phyloP scores from a whole-genome alignment of 805 yeast genomes.

The Citeromyces matritensis region DNA sequence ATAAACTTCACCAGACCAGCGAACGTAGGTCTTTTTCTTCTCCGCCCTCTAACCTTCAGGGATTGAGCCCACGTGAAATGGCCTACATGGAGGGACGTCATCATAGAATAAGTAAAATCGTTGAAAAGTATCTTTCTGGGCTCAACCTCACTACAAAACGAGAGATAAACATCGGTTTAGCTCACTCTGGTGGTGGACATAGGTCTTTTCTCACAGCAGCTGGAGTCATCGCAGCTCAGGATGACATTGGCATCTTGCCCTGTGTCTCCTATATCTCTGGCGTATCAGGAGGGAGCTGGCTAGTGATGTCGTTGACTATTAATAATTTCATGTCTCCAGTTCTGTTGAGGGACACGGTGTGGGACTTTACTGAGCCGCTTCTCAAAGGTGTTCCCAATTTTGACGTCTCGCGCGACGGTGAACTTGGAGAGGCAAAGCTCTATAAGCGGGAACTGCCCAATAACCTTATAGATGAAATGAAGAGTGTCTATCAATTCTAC shows the following conservation, averaged over 20 bases:
- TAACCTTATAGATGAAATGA: neutral
- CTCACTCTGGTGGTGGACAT: slow-evolving; percentile 38
- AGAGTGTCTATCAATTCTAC: slow-evolving; percentile 27
- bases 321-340: slow-evolving; percentile 20
- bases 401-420: slow-evolving; percentile 12
- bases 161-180: slow-evolving; percentile 7
- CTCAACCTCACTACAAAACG: neutral
- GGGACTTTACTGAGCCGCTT: slow-evolving; percentile 31
- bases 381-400: slow-evolving; percentile 44
- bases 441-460: neutral
- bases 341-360: slow-evolving; percentile 11
- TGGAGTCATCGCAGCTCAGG: slow-evolving; percentile 38
- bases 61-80: no score
- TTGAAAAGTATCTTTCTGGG: no score
- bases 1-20: no score
- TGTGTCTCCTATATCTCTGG: slow-evolving; percentile 44
- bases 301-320: slow-evolving; percentile 30
- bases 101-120: no score
- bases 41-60: no score
- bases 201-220: slow-evolving; percentile 47
- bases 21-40: no score
- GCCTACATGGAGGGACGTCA: no score
- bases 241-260: slow-evolving; percentile 38
- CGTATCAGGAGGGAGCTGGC: slow-evolving; percentile 64
- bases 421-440: neutral